Evolutionary conservation across 805 yeast species (phyloP).

Genomic region (Kodamaea hsintzibuensis): DNA sequence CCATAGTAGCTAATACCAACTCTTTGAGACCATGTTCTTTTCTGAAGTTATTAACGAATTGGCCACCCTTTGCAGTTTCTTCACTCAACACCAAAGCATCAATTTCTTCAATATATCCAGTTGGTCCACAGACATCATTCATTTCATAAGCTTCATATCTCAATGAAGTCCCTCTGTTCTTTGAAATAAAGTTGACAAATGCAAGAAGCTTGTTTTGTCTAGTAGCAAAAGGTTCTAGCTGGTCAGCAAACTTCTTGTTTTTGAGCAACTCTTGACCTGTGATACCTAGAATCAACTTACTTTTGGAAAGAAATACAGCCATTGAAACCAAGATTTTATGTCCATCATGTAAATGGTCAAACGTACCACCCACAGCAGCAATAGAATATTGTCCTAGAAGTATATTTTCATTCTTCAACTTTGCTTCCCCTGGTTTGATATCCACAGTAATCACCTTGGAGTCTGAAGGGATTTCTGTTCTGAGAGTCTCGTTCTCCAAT

Average conservation of each 20-base stretch:
- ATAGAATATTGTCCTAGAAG: conserved; percentile 19
- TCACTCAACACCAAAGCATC: conserved; percentile 79
- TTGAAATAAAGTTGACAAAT: conserved; percentile 41
- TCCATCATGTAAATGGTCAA: conserved; percentile 95
- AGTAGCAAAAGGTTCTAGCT: conserved; percentile 55
- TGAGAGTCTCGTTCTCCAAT: not conserved
- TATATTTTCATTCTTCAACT: not conserved
- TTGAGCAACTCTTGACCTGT: conserved; percentile 73
- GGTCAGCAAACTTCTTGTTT: conserved; percentile 73
- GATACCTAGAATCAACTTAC: conserved; percentile 71
- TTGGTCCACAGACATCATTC: conserved; percentile 91
- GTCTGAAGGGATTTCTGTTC: not conserved
- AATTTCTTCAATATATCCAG: conserved; percentile 71
- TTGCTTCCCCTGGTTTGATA: not conserved
- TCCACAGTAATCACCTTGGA: not conserved
- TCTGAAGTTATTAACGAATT: conserved; percentile 66
- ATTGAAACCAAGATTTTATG: conserved; percentile 82
- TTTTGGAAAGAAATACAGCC: conserved; percentile 60
- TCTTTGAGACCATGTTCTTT: conserved; percentile 51
- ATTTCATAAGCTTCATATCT: conserved; percentile 58
- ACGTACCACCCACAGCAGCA: conserved; percentile 89
- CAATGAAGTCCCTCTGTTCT: conserved; percentile 22
- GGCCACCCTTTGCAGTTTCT: conserved; percentile 79
- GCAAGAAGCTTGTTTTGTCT: conserved; percentile 49
- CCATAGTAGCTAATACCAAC: conserved; percentile 39